Conservation (phyloP, 2,329 filamentous ascomycete genomes). For the Ampelomyces quisqualis region DNA sequence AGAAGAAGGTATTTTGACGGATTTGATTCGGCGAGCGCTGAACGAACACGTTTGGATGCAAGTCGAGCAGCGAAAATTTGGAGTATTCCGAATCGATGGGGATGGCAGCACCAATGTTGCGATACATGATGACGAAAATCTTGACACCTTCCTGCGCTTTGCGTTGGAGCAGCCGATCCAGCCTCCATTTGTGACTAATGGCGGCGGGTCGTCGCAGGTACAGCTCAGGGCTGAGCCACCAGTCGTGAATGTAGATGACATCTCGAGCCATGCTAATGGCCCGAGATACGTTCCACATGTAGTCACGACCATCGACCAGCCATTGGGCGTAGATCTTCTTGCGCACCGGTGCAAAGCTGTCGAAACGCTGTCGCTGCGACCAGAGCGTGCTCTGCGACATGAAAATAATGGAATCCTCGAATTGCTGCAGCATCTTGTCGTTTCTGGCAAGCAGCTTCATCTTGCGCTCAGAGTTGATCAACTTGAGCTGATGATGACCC, state of each 20-base stretch:
- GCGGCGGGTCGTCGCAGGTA: conserved; percentile 92
- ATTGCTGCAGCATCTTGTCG: conserved; percentile 84
- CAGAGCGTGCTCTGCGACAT: conserved; percentile 84
- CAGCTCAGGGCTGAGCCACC: conserved; percentile 96
- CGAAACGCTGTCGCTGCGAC: conserved; percentile 81
- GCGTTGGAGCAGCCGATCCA: conserved; percentile 87
- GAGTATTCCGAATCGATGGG: conserved; percentile 98
- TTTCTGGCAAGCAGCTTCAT: conserved; percentile 89
- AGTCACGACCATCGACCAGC: conserved; percentile 94
- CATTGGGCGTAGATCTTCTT: conserved; percentile 88
- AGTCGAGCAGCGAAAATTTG: conserved; percentile 90
- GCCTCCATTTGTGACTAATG: conserved; percentile 96
- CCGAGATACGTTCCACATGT: conserved; percentile 99
- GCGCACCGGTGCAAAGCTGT: conserved; percentile 89
- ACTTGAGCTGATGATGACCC: conserved; percentile 80
- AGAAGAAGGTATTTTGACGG: conserved; percentile 99
- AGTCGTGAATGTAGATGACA: conserved; percentile 98
- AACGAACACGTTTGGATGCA: conserved; percentile 95
- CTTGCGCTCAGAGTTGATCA: conserved; percentile 90
- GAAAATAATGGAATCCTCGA: conserved; percentile 85
- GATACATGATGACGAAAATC: conserved; percentile 95
- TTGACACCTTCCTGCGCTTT: conserved; percentile 96
- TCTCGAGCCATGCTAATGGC: conserved; percentile 97
- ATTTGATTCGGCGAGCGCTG: conserved; percentile 96
- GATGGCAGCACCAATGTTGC: conserved; percentile 94